Base-by-base conservation (phyloP, 2,329 filamentous ascomycete genomes). In the Fusarium illudens region DNA sequence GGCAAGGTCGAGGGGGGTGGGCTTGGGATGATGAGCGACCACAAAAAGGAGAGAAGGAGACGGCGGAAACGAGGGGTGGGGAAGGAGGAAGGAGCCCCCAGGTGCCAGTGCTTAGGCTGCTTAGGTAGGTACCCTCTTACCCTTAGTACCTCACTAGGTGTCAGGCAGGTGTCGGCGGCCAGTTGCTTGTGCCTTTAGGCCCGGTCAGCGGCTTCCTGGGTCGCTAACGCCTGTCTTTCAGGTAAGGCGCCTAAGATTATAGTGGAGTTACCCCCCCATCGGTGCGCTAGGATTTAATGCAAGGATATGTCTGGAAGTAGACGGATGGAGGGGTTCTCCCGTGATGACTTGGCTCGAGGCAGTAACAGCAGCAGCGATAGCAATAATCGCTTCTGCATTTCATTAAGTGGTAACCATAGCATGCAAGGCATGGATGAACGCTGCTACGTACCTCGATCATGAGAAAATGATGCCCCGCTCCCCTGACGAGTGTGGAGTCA, bases 51-150 rank as follows among this genome's bases (percentile, higher is more conserved):
- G 56, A 52, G 63, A 60, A 71, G 65, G 66, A 63, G 68, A 64
- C 60, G 53, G 48, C 62, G 65, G 60, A 64, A 64, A 63, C 61
- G 61, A 68, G 65, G 59, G 68, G 72, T 74, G 72, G 72, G 58
- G 72, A 71, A 74, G 67, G 62, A 73, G 37, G 48, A 57, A 57
- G 52, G 37, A 62, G 54, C 64, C 65, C 65, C 65, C 61, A 56
- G 57, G 64, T 55, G 33, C 65, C 30, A 62, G 66, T 29, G 25
- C 65, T 67, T 52, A 63, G 52, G 60, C 55, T 67, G 52, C 39
- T 44, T 44, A 22, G 37, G 37, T 42, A 44, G 39, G 37, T 42
- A 25, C 37, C 37, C 37, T 42, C 37, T 42, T 42, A 42, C 20
- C 9, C 39, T 44, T 44, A 44, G 39, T 44, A 22, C 22, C 20